Base-by-base conservation (phyloP, 208 protist genomes). In the Crithidia mellificae region DNA sequence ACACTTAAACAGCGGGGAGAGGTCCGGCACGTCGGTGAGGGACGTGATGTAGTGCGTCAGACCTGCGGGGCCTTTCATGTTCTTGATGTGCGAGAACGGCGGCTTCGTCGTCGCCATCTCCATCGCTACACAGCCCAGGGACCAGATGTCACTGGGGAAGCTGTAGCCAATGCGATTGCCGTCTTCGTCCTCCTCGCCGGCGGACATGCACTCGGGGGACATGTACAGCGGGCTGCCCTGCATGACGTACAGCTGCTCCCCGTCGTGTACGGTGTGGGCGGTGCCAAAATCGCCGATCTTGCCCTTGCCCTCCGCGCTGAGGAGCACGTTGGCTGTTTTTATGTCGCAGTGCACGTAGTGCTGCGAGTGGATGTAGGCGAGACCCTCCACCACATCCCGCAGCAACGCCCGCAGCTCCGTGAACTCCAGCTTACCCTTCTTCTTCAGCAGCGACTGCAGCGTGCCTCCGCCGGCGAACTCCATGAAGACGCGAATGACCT, bases 231-330 rank as follows among this genome's bases (percentile, higher is more conserved):
- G 85, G 63, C 87, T 96, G 24, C 91, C 91, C 44, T 92, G 84
- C 91, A 96, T 94, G 36, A 87, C 78, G 66, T 91, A 94, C 6
- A 94, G 66, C 30, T 90, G 67, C 55, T 93, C 81, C 6, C 83
- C 88, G 0, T 76, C 50, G 14, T 58, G 57, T 34, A 98, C 68
- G 20, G 73, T 67, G n/a, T 80, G 75, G 6, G 91, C 92, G 24
- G 87, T 94, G 15, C 95, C 95, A 66, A 98, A 97, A 71, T 98
- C 95, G 25, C 89, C 93, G 52, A 98, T 95, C 74, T 97, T 97
- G 53, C 79, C 81, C 43, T 77, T 82, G 32, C 85, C 90, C 7
- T 95, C 85, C 27, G 51, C 50, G 20, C 79, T 85, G 17, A 98
- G 73, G 55, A 98, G 86, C 17, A 97, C 77, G 75, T 98, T 98